Evolutionary conservation across 2,329 filamentous ascomycete genomes (phyloP).

Genomic region (Apiospora koreana): DNA sequence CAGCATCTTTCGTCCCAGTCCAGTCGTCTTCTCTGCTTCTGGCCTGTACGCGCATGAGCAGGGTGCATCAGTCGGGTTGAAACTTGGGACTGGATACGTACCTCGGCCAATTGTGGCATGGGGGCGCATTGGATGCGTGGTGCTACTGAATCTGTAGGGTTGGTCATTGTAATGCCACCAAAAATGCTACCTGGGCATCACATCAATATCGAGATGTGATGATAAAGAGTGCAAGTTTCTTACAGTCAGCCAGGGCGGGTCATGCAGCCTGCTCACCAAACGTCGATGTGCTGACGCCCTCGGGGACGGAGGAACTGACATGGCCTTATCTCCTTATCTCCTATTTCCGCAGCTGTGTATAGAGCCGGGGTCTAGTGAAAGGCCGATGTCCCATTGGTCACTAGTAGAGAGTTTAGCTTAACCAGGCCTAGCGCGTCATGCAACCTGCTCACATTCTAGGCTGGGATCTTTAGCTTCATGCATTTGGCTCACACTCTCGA

Average conservation of each 20-base stretch:
- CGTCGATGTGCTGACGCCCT: constrained; percentile 18
- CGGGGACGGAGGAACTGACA: constrained; percentile 12
- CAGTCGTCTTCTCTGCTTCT: constrained; percentile 43
- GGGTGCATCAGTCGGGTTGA: constrained; percentile 16
- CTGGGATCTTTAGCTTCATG: constrained; percentile 17
- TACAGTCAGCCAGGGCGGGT: constrained; percentile 8
- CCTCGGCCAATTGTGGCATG: constrained; percentile 41
- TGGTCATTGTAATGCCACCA: constrained; percentile 24
- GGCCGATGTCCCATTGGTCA: background rate
- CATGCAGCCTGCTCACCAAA: constrained; percentile 28
- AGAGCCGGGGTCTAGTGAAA: constrained; percentile 12
- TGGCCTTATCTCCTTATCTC: background rate
- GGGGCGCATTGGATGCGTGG: constrained; percentile 29
- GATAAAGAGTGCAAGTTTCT: constrained; percentile 14
- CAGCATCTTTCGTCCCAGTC: constrained; percentile 45
- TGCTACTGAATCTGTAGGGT: constrained; percentile 18
- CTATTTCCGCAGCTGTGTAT: constrained; percentile 15
- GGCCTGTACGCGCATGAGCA: constrained; percentile 35
- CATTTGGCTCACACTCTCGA: constrained; percentile 27
- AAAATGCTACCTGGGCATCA: too few species aligned
- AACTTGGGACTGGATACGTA: constrained; percentile 24
- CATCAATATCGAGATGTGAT: constrained; percentile 12
- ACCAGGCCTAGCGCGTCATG: constrained; percentile 33
- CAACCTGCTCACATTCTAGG: constrained; percentile 33
- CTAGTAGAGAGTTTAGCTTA: constrained; percentile 12